phyloP scores from a whole-genome alignment of 805 yeast genomes.

The Saccharomycopsis amapae region DNA sequence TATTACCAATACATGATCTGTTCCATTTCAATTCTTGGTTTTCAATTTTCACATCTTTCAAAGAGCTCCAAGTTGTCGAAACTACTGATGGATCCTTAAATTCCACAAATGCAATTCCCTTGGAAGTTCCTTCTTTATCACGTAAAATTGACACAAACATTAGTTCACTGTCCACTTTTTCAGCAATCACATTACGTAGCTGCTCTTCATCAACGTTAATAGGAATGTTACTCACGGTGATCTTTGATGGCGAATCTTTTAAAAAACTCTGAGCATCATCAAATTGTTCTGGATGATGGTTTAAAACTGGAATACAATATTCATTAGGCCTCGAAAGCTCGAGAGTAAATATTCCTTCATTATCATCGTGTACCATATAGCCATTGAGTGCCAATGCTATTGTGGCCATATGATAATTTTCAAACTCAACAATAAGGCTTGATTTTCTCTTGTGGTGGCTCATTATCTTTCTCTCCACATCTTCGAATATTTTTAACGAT shows the following conservation, averaged over 20 bases:
- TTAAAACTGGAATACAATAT: slow-evolving; percentile 32
- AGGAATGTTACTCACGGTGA: slow-evolving; percentile 42
- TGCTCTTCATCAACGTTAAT: slow-evolving; percentile 36
- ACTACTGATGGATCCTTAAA: slow-evolving; percentile 25
- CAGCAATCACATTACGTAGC: slow-evolving; percentile 28
- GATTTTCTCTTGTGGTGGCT: slow-evolving; percentile 30
- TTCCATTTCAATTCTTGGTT: slow-evolving; percentile 32
- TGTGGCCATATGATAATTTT: slow-evolving; percentile 48
- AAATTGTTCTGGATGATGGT: slow-evolving; percentile 14
- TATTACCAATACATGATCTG: slow-evolving; percentile 33
- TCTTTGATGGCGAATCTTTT: slow-evolving; percentile 39
- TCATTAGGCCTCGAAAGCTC: slow-evolving; percentile 39
- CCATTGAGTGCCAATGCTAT: slow-evolving; percentile 33
- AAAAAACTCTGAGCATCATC: slow-evolving; percentile 28
- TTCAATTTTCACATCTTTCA: slow-evolving; percentile 33
- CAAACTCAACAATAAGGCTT: slow-evolving; percentile 44
- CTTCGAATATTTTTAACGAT: slow-evolving; percentile 35
- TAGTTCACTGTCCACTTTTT: slow-evolving; percentile 31
- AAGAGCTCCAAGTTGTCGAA: slow-evolving; percentile 28
- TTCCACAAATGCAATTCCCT: slow-evolving; percentile 55
- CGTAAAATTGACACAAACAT: slow-evolving; percentile 28
- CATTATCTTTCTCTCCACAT: slow-evolving; percentile 31
- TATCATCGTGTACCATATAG: slow-evolving; percentile 1
- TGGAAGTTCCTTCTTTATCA: slow-evolving; percentile 42
- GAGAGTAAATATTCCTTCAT: slow-evolving; percentile 25